Evolutionary conservation across 1,284 basidiomycete genomes (phyloP).

Genomic region (Cutaneotrichosporon dermatis): DNA sequence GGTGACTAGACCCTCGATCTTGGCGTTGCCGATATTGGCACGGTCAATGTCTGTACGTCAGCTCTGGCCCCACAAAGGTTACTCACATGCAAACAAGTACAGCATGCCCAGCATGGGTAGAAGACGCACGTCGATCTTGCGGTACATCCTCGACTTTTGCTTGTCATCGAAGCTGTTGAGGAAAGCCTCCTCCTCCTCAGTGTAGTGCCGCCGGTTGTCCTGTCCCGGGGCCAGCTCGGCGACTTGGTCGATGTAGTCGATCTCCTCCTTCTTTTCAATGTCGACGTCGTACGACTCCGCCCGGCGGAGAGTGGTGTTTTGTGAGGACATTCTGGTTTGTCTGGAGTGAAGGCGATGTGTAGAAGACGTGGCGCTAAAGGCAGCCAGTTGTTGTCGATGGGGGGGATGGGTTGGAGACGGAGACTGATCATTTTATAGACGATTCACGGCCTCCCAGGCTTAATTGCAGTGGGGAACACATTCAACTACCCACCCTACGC

Average conservation of each 20-base stretch:
- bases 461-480: no score
- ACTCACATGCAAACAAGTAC: constrained; percentile 60
- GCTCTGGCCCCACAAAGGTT: constrained; percentile 46
- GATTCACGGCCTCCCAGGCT: no score
- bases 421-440: no score
- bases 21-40: constrained; percentile 25
- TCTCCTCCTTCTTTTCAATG: constrained; percentile 5
- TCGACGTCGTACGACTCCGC: not conserved
- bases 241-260: not conserved
- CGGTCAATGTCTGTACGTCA: constrained; percentile 4
- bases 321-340: no score
- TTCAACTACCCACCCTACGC: no score
- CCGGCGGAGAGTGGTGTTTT: no score
- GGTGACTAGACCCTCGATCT: constrained; percentile 13
- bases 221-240: not conserved
- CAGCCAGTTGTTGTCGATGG: no score
- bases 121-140: constrained; percentile 22
- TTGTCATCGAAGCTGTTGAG: constrained; percentile 4
- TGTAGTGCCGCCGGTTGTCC: not conserved
- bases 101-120: constrained; percentile 52
- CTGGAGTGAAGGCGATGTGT: no score
- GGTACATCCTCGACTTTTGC: constrained; percentile 4
- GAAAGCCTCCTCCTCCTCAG: constrained; percentile 3
- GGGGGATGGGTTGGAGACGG: no score
- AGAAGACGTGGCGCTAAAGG: no score